Conservation (phyloP, 192 early-diverging fungal genomes). For the Coemansia furcata region DNA sequence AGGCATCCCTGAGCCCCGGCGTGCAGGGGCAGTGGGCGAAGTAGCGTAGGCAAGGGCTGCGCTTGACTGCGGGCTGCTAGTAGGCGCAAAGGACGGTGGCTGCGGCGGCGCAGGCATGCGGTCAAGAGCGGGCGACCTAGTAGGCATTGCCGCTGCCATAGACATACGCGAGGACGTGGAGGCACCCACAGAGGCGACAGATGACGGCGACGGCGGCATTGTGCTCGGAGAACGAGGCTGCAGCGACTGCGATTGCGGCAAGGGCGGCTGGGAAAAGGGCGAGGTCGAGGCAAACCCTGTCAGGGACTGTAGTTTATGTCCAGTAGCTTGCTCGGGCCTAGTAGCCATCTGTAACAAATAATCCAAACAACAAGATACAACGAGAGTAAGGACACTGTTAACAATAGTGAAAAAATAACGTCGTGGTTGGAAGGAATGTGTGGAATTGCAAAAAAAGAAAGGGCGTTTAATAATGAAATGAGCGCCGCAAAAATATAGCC, state of each 20-base stretch:
- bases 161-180: not conserved
- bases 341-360: slow-evolving; percentile 11
- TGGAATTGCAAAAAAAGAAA: slow-evolving; percentile 4
- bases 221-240: slow-evolving; percentile 4
- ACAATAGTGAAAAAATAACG: slow-evolving; percentile 4
- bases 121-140: not conserved
- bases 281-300: slow-evolving; percentile 21
- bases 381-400: slow-evolving; percentile 3
- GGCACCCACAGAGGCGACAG: not conserved
- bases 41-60: not conserved
- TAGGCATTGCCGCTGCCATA: not conserved
- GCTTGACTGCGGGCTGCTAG: not conserved
- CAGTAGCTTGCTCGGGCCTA: slow-evolving; percentile 35
- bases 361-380: not conserved
- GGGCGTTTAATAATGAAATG: not conserved
- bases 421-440: not conserved
- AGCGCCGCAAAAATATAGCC: not conserved
- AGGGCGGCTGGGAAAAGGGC: slow-evolving; percentile 47
- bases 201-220: not conserved
- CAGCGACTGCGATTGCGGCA: not conserved
- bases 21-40: not conserved
- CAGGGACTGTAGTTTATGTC: slow-evolving; percentile 35
- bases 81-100: not conserved
- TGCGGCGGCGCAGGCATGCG: not conserved
- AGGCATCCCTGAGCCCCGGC: slow-evolving; percentile 8